Evolutionary conservation across 306 rosid genomes (phyloP), one percentile per base, ranked within the genome.

Genomic region (Fagus crenata): DNA sequence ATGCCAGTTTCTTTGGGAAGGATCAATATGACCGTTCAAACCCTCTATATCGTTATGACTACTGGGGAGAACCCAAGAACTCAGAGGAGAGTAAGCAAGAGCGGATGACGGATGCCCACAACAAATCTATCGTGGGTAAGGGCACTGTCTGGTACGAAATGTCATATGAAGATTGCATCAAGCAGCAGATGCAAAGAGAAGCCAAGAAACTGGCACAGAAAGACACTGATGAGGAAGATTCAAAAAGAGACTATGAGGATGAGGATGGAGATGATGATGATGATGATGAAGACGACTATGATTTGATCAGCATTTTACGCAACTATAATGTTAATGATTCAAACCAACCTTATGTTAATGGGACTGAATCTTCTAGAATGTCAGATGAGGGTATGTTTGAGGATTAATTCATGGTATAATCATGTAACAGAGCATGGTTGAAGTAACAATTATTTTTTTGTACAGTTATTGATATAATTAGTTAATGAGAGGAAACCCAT

Each of bases 41-140:
- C 69, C 86, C 97, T 79, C 93, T 95, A n/a, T 89, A 92, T 72
- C 95, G 97, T 9, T 89, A 88, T 70, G 99, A 92, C 82, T 90
- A 92, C 56, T 92, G 99, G 99, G 99, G 97, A 32, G 99, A 92
- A 71, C 99, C 97, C 60, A 89, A 95, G 87, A 90, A 92, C 83
- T 95, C 98, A 14, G 98, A 95, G 71, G 91, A 92, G 89, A 90
- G 97, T 85, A 88, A 85, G 83, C 90, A 82, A 87, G 89, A 89
- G 77, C 75, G 97, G 79, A 81, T 87, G 88, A 80, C 86, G 0
- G 97, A 90, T 63, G 84, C 85, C 53, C 99, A 92, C 86, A 92
- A 92, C 89, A 90, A 89, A 84, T 72, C 92, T n/a, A 92, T 95
- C 17, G 96, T 95, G 72, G 96, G 97, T 8, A 90, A 89, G 73